Conservation (phyloP, 2,329 filamentous ascomycete species). For the Periglandula ipomoeae region DNA sequence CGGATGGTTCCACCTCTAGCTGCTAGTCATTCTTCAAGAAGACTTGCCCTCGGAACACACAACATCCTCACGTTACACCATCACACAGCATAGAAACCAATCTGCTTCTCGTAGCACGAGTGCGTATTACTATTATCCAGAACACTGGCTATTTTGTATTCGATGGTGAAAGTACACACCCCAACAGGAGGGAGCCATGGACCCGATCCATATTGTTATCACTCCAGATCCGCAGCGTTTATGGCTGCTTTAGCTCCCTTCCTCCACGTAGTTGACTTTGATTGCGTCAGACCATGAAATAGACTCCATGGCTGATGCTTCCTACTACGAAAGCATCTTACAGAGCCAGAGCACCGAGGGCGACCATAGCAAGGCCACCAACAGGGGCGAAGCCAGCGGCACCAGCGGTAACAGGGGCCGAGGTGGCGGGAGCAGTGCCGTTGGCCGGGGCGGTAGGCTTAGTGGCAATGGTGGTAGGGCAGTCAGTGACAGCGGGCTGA, state of each 20-base stretch:
- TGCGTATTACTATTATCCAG: conserved; percentile 15
- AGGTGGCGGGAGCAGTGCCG: conserved; percentile 10
- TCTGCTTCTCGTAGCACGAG: background rate
- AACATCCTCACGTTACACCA: too few relatives aligned
- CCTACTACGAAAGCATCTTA: conserved; percentile 15
- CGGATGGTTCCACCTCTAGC: too few relatives aligned
- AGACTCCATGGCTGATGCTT: background rate
- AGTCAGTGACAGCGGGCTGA: conserved; percentile 6
- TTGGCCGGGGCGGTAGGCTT: conserved; percentile 8
- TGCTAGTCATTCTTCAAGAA: too few relatives aligned
- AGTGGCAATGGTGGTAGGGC: conserved; percentile 9
- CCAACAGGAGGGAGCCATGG: background rate
- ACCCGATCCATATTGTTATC: conserved; percentile 5
- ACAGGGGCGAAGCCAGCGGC: conserved; percentile 22
- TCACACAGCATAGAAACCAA: background rate
- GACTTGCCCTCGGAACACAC: too few relatives aligned
- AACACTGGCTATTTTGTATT: conserved; percentile 12
- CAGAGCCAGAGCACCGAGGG: conserved; percentile 26
- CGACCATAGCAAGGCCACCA: conserved; percentile 24
- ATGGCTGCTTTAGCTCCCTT: background rate
- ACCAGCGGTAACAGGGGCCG: conserved; percentile 16
- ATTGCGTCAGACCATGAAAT: too few relatives aligned
- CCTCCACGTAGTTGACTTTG: too few relatives aligned
- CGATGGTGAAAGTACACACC: conserved; percentile 8
- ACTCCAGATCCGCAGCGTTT: background rate